phyloP scores from a whole-genome alignment of 371 early-diverging fungal genomes.

The Neoconidiobolus thromboides region DNA sequence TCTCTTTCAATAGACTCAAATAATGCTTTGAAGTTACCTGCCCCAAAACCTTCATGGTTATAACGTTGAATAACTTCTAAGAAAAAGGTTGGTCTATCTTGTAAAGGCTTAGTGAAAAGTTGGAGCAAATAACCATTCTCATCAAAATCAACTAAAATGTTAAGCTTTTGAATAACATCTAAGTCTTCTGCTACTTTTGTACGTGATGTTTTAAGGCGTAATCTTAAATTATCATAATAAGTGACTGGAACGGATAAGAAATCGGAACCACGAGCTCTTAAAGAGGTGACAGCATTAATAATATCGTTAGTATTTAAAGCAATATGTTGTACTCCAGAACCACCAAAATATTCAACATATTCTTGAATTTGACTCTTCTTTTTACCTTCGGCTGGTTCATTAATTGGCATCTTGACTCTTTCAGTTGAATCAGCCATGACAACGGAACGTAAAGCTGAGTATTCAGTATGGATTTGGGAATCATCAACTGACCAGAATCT shows the following conservation, averaged over 20 bases:
- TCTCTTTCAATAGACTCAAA: constrained; percentile 90
- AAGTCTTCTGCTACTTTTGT: constrained; percentile 64
- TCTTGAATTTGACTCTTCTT: constrained; percentile 95
- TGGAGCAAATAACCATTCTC: constrained; percentile 90
- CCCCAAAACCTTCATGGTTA: constrained; percentile 91
- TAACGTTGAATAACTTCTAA: constrained; percentile 91
- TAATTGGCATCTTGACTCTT: constrained; percentile 89
- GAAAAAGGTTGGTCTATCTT: constrained; percentile 92
- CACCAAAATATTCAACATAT: constrained; percentile 87
- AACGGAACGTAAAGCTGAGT: constrained; percentile 81
- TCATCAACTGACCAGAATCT: constrained; percentile 98
- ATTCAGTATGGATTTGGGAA: constrained; percentile 87
- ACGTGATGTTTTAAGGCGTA: constrained; percentile 40
- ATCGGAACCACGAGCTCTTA: constrained; percentile 74
- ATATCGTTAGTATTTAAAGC: constrained; percentile 80
- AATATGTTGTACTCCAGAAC: constrained; percentile 91
- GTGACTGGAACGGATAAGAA: constrained; percentile 70
- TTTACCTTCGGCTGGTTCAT: constrained; percentile 86
- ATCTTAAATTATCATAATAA: constrained; percentile 74
- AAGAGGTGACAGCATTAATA: constrained; percentile 54
- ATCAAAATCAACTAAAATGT: constrained; percentile 91
- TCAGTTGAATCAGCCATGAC: constrained; percentile 92
- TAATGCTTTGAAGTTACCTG: constrained; percentile 93
- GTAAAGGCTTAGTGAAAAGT: constrained; percentile 81
- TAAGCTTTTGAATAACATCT: constrained; percentile 53